Base-by-base conservation (phyloP, 2,329 filamentous ascomycete species). In the Fonsecaea monophora region DNA sequence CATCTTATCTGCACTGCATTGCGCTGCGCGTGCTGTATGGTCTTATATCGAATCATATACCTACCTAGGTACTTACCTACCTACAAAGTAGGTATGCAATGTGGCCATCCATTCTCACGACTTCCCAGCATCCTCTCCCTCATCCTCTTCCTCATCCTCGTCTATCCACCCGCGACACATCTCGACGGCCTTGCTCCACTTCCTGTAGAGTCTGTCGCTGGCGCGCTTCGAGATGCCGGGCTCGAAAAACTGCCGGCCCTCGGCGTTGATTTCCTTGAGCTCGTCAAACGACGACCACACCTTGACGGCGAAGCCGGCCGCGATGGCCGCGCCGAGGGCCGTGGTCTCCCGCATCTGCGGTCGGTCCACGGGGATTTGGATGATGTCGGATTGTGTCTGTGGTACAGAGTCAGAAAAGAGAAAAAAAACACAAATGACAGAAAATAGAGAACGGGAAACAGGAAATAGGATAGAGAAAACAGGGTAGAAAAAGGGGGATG, bases 341-440 rank as follows among this genome's bases (percentile, higher is more conserved):
- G 93, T 97, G 2, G 92, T 96, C 82, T 97, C 93, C 65, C 91
- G 89, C 92, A 96, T 96, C 57, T 68, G 64, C 15, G 93, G 92
- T 25, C 93, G 89, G 77, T 94, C 88, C 66, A 96, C 90, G 40
- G 89, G 90, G 72, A 96, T 95, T 62, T 89, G 88, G 73, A 91
- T 92, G 58, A 96, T 86, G 80, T 96, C 90, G 70, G 93, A 90
- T 84, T 97, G 93, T 4, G 91, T 72, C 70, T 72, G 42, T 15
- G 12, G 25, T 3, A 3, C 25, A 2, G 2, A 3, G 25, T 25
- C 25, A 25, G 25, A 25, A 25, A 25, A 25, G 2, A 21, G 1
- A 21, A 21, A 21, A 21, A 1, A 21, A 21, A 21, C 1, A 21
- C 21, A 21, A 21, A 21, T 21, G 25, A 25, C 25, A 25, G 25